Percentiles rank a stretch among this genome's conserved stretches.
Conservation (phyloP, 2,329 filamentous ascomycete genomes). For the Catunica adiposa region DNA sequence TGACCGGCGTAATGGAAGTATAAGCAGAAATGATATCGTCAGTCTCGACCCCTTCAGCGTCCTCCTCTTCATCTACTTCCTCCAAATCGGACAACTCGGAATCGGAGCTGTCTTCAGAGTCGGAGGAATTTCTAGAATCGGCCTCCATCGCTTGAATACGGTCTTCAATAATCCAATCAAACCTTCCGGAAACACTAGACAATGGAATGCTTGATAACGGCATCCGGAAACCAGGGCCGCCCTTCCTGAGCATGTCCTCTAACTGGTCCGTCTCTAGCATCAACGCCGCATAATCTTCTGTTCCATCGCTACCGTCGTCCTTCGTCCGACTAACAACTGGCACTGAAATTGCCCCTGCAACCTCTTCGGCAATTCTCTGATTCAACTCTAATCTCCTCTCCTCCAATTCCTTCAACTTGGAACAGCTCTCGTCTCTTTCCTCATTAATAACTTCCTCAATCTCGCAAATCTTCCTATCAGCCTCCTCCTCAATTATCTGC, state of each 20-base stretch:
- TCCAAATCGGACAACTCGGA: neutral
- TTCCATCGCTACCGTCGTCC: no score
- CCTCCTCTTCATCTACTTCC: neutral
- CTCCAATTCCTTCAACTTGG: neutral
- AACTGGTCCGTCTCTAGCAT: conserved; percentile 3
- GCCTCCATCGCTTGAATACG: neutral
- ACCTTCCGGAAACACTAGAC: neutral
- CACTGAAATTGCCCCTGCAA: neutral
- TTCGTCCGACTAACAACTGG: neutral
- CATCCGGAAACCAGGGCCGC: neutral
- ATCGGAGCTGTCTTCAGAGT: neutral
- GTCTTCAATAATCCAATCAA: conserved; percentile 5
- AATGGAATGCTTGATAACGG: neutral
- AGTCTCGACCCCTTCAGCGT: neutral
- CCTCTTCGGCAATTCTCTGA: neutral
- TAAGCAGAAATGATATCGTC: conserved; percentile 18
- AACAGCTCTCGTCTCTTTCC: neutral
- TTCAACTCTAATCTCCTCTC: neutral
- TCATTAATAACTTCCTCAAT: neutral
- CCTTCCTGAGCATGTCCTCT: neutral
- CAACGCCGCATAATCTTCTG: conserved; percentile 1
- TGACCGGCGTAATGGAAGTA: neutral
- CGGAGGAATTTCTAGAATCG: neutral
- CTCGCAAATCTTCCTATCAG: neutral
- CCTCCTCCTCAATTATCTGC: conserved; percentile 16